Evolutionary conservation across 192 early-diverging fungal species (phyloP).

Genomic region (Coemansia erecta): DNA sequence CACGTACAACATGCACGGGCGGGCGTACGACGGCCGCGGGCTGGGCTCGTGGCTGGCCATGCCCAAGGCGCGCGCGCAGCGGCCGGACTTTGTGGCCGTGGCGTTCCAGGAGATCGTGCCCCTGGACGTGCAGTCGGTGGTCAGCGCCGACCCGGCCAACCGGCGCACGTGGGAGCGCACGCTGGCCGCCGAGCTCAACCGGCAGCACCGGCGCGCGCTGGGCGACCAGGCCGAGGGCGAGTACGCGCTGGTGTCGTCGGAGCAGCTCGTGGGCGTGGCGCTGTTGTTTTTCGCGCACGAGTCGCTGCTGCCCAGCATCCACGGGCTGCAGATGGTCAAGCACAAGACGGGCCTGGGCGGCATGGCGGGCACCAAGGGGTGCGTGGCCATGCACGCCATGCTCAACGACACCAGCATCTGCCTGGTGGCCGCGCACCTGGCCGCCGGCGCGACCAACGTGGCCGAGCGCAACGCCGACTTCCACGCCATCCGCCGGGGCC

Average conservation of each 20-base stretch:
- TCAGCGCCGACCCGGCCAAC: constrained; percentile 63
- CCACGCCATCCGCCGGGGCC: constrained; percentile 70
- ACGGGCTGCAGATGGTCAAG: constrained; percentile 78
- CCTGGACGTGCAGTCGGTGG: constrained; percentile 68
- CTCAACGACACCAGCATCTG: constrained; percentile 85
- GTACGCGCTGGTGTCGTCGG: constrained; percentile 82
- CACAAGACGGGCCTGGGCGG: constrained; percentile 95
- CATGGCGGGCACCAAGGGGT: constrained; percentile 98
- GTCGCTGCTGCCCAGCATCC: constrained; percentile 64
- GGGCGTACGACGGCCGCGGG: constrained; percentile 60
- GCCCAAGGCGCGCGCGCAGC: constrained; percentile 11
- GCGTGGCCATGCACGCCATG: constrained; percentile 84
- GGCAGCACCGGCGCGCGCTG: constrained; percentile 23
- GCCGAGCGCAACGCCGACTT: constrained; percentile 85
- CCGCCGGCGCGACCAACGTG: constrained; percentile 73
- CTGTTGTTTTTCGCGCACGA: constrained; percentile 84
- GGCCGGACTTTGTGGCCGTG: constrained; percentile 80
- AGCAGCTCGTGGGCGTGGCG: constrained; percentile 88
- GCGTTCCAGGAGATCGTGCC: constrained; percentile 98
- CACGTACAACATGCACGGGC: constrained; percentile 93
- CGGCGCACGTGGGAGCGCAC: constrained; percentile 48
- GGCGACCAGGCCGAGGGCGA: constrained; percentile 26
- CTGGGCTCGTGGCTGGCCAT: constrained; percentile 50
- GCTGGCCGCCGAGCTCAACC: constrained; percentile 37
- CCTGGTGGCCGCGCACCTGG: constrained; percentile 92